Conservation (phyloP, 1,284 basidiomycete species). For the Heterobasidion annosum region DNA sequence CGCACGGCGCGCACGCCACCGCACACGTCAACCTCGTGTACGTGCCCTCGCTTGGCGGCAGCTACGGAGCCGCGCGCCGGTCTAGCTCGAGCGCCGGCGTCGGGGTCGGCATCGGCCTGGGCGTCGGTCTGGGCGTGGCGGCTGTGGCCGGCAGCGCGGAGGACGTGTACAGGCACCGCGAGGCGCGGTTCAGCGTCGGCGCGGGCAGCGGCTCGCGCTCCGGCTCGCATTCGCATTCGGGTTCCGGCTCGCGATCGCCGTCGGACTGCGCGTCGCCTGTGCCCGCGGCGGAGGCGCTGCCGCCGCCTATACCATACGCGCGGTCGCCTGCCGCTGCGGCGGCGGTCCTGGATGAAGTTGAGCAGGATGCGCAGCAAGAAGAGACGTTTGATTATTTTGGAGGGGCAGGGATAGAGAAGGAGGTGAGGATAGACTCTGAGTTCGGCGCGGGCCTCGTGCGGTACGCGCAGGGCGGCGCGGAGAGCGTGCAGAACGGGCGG, state of each 20-base stretch:
- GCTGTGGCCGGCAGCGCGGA: slow-evolving; percentile 8
- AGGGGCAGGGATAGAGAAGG: slow-evolving; percentile 3
- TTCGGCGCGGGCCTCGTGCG: slow-evolving; percentile 32
- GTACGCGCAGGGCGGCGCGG: slow-evolving; percentile 4
- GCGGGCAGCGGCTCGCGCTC: slow-evolving; percentile 9
- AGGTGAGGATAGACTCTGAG: neutral
- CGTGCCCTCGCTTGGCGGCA: slow-evolving; percentile 49
- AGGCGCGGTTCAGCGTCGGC: slow-evolving; percentile 25
- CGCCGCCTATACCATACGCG: slow-evolving; percentile 6
- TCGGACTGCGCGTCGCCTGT: neutral
- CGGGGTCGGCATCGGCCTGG: no score
- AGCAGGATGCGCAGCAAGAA: slow-evolving; percentile 25
- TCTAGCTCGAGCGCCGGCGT: neutral
- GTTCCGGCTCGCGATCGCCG: neutral
- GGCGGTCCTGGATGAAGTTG: neutral
- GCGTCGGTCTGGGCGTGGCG: no score
- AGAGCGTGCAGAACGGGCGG: slow-evolving; percentile 1
- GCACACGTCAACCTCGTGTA: slow-evolving; percentile 58
- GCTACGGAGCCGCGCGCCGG: slow-evolving; percentile 22
- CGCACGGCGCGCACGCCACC: slow-evolving; percentile 18
- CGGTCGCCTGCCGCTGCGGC: neutral
- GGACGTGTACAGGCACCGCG: slow-evolving; percentile 22
- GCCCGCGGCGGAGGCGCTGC: neutral
- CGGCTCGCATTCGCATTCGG: neutral
- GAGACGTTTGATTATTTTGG: slow-evolving; percentile 59